Evolutionary conservation across 164 flowering plant genomes (phyloP).

Genomic region (Litsea cubeba): DNA sequence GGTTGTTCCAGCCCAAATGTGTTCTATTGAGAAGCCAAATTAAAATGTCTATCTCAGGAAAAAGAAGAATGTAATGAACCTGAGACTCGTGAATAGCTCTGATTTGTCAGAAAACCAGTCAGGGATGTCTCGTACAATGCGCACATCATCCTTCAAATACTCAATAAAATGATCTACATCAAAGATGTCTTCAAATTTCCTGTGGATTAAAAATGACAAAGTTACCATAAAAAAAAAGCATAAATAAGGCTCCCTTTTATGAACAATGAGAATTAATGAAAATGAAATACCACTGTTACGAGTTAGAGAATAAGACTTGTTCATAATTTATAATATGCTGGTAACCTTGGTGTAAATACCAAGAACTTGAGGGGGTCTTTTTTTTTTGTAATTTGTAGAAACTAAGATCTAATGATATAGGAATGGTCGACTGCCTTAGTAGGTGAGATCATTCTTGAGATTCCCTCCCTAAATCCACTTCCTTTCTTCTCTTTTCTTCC

Average conservation of each 20-base stretch:
- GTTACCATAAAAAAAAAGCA: slow-evolving; percentile 1
- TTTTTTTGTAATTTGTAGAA: no score
- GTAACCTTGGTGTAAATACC: no score
- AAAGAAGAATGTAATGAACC: slow-evolving; percentile 35
- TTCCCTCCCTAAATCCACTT: no score
- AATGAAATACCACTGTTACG: neutral
- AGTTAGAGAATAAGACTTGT: neutral
- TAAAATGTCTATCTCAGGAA: neutral
- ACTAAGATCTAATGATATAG: no score
- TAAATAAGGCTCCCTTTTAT: neutral
- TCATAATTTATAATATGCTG: no score
- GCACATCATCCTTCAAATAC: slow-evolving; percentile 93
- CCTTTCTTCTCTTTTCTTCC: no score
- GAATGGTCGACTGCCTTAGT: no score
- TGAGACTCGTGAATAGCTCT: slow-evolving; percentile 87
- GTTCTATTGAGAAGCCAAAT: neutral
- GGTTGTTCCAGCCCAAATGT: neutral
- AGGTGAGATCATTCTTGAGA: no score
- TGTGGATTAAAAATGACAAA: slow-evolving; percentile 21
- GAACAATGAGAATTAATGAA: neutral
- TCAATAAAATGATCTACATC: slow-evolving; percentile 99
- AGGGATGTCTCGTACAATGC: slow-evolving; percentile 96
- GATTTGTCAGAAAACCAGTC: slow-evolving; percentile 93
- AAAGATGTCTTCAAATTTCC: slow-evolving; percentile 97
- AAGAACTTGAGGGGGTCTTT: no score